phyloP scores from a whole-genome alignment of 352 stramenopile genomes.

The Hyaloperonospora arabidopsidis region DNA sequence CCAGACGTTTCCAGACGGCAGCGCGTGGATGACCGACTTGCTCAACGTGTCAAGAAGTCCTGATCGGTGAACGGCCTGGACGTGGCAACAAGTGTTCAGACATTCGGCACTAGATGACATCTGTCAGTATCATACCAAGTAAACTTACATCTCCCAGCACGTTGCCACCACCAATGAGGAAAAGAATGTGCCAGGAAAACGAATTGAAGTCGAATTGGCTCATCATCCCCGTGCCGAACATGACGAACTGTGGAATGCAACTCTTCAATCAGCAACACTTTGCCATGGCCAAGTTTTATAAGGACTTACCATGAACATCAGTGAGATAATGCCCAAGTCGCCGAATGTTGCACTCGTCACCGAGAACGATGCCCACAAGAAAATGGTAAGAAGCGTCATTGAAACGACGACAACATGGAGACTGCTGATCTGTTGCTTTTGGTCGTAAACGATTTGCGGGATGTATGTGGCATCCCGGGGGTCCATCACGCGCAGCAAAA shows the following conservation, averaged over 20 bases:
- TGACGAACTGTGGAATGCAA: slow-evolving; percentile 46
- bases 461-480: slow-evolving; percentile 86
- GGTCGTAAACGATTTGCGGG: slow-evolving; percentile 88
- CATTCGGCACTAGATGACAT: background rate
- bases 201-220: slow-evolving; percentile 92
- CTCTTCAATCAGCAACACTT: slow-evolving; percentile 3
- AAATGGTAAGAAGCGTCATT: slow-evolving; percentile 86
- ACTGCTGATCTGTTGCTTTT: slow-evolving; percentile 85
- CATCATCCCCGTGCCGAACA: slow-evolving; percentile 85
- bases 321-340: slow-evolving; percentile 86
- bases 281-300: background rate
- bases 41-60: slow-evolving; percentile 77
- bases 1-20: slow-evolving; percentile 78
- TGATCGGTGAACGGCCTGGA: slow-evolving; percentile 72
- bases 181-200: slow-evolving; percentile 91
- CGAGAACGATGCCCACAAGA: slow-evolving; percentile 85
- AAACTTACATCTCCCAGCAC: slow-evolving; percentile 81
- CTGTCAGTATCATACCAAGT: background rate
- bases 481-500: slow-evolving; percentile 82
- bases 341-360: slow-evolving; percentile 83
- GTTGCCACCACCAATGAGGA: slow-evolving; percentile 88
- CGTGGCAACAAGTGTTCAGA: background rate
- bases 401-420: slow-evolving; percentile 85
- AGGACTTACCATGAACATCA: slow-evolving; percentile 81
- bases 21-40: slow-evolving; percentile 68